Evolutionary conservation across 2,329 filamentous ascomycete species (phyloP).

Genomic region (Colletotrichum echinochloae): DNA sequence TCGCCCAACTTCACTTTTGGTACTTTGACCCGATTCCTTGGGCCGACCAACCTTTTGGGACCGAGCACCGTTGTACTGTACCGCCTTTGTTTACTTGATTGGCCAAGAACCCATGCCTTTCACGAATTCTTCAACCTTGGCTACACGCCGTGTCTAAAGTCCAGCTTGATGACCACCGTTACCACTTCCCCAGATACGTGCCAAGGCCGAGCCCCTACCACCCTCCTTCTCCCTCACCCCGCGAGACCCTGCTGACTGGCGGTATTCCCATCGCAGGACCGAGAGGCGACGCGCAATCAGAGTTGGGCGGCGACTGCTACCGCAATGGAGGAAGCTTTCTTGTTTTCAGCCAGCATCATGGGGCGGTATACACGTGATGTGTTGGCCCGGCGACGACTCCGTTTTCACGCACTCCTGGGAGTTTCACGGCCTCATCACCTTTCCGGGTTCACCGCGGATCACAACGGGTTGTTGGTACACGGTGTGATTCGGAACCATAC

Average conservation of each 20-base stretch:
- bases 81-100: background rate
- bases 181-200: background rate
- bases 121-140: background rate
- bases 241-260: background rate
- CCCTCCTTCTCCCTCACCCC: background rate
- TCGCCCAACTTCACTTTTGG: background rate
- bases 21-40: background rate
- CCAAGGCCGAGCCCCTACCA: background rate
- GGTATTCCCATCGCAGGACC: background rate
- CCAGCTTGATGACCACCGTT: background rate
- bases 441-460: too few relatives aligned
- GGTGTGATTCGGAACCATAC: too few relatives aligned
- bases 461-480: too few relatives aligned
- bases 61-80: background rate
- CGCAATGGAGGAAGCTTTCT: too few relatives aligned
- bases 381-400: too few relatives aligned
- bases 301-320: too few relatives aligned
- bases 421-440: too few relatives aligned
- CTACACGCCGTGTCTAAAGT: background rate
- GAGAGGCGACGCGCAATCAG: background rate
- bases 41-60: background rate
- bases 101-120: background rate
- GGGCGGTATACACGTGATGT: too few relatives aligned
- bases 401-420: too few relatives aligned
- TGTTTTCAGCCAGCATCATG: too few relatives aligned